These are phyloP conservation scores for Olyra latifolia DNA, from an alignment of 176 grass and related monocot species.

Conservation along the genomic window DNA sequence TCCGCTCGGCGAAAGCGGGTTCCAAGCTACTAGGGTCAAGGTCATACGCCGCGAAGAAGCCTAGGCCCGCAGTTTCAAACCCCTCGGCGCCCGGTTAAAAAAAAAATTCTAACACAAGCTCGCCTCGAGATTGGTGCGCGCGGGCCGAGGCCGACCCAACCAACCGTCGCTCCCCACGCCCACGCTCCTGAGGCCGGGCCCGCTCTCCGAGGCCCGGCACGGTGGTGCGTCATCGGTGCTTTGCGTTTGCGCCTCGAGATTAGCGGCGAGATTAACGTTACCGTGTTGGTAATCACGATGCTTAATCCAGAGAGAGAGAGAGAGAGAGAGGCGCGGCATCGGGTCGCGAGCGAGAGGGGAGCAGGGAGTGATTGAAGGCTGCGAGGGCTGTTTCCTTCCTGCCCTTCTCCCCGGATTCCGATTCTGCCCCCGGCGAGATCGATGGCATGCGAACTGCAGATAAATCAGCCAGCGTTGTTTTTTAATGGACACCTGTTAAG, in stretches of 20 bases:
- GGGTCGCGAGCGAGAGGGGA: slow-evolving; percentile 29
- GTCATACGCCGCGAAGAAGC: background rate
- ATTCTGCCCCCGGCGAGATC: background rate
- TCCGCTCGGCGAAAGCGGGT: background rate
- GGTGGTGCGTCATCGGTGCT: background rate
- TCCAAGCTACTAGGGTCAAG: background rate
- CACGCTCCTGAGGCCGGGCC: background rate
- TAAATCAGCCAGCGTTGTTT: background rate
- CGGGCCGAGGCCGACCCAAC: background rate
- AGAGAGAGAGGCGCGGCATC: slow-evolving; percentile 21
- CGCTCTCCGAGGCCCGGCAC: slow-evolving; percentile 14
- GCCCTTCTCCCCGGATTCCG: background rate
- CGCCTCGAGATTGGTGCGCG: slow-evolving; percentile 1
- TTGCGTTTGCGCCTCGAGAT: slow-evolving; percentile 35
- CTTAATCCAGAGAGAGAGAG: too few relatives aligned
- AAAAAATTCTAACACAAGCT: background rate
- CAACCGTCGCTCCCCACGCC: background rate
- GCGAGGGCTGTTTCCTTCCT: slow-evolving; percentile 24
- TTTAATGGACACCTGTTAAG: too few relatives aligned
- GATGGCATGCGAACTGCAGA: background rate
- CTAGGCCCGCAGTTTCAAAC: background rate
- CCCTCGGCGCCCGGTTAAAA: too few relatives aligned
- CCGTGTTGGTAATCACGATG: background rate
- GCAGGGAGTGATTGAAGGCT: slow-evolving; percentile 41
- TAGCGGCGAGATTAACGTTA: slow-evolving; percentile 15